phyloP scores from a whole-genome alignment of 1,139 yeast species.

The Geotrichum europaeum region DNA sequence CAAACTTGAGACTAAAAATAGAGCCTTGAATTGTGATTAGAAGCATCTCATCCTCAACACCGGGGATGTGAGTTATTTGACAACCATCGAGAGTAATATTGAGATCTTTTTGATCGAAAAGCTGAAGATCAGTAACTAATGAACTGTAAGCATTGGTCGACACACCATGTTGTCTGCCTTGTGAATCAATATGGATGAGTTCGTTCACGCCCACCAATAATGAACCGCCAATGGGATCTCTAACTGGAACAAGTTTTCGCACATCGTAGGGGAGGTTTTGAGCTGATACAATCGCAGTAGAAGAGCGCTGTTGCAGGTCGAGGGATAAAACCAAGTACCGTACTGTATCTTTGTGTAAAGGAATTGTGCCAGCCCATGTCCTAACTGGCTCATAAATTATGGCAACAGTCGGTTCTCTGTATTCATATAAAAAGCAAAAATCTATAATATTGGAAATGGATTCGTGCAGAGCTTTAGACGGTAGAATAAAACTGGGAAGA shows the following conservation, averaged over 20 bases:
- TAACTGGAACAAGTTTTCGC: slow-evolving; percentile 56
- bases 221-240: slow-evolving; percentile 64
- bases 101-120: slow-evolving; percentile 49
- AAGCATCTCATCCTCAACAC: slow-evolving; percentile 45
- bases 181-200: slow-evolving; percentile 70
- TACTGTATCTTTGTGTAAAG: slow-evolving; percentile 55
- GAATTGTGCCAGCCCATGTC: slow-evolving; percentile 73
- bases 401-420: slow-evolving; percentile 76
- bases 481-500: slow-evolving; percentile 43
- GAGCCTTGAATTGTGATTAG: slow-evolving; percentile 50
- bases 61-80: slow-evolving; percentile 40
- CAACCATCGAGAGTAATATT: slow-evolving; percentile 56
- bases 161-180: slow-evolving; percentile 66
- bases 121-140: slow-evolving; percentile 45
- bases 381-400: slow-evolving; percentile 56
- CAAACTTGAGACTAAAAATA: slow-evolving; percentile 48
- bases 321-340: slow-evolving; percentile 56
- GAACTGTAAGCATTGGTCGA: slow-evolving; percentile 54
- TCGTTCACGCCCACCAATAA: slow-evolving; percentile 73
- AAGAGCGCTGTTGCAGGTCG: slow-evolving; percentile 55
- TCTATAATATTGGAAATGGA: slow-evolving; percentile 60
- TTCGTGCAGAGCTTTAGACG: slow-evolving; percentile 52
- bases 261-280: slow-evolving; percentile 71
- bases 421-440: slow-evolving; percentile 61
- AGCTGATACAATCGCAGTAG: slow-evolving; percentile 61